Base-by-base conservation (phyloP, 345 rosid species). In the Acer negundo region DNA sequence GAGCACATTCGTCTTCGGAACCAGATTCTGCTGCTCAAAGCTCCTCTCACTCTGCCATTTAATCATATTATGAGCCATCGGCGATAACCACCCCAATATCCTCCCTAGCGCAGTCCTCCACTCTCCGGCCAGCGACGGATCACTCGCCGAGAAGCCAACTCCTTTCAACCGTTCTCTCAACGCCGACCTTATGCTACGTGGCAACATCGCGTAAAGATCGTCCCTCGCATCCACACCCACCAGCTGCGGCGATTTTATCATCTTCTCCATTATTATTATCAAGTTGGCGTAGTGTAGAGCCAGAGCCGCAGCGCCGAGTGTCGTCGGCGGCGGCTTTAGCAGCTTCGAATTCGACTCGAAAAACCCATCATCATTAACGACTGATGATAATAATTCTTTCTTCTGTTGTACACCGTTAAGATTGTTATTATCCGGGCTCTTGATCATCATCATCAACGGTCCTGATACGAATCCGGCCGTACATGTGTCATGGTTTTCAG, bases 31-130 rank as follows among this genome's bases (percentile, higher is more conserved):
- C 83, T 88, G 98, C 86, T 91, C 98, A 47, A 92, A 91, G 89
- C 97, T 97, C 83, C 99, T 89, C 76, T 93, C 99, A 24, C 89
- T 90, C 72, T 97, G 99, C 98, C 99, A 97, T 84, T 87, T 93
- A 15, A 97, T 94, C 99, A 91, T 97, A 63, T 94, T 94, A 74
- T 97, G 98, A 1, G 97, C 99, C 74, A 97, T 69, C 2, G 97
- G 99, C 8, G 97, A 87, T 75, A 97, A 61, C 99, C 99, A 97
- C 24, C 84, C 81, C 80, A 94, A 82, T 28, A 97, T 93, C 85
- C 92, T 81, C 59, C 90, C 90, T 67, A 93, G 64, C 15, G 99
- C 99, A 0, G 88, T 86, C 68, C 82, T 89, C 99, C 99, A 97
- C 74, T 93, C 97, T 17, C 85, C 86, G 70, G 98, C 99, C 6